Conservation (phyloP, 176 grass and related monocot genomes). For the Ensete glaucum region DNA sequence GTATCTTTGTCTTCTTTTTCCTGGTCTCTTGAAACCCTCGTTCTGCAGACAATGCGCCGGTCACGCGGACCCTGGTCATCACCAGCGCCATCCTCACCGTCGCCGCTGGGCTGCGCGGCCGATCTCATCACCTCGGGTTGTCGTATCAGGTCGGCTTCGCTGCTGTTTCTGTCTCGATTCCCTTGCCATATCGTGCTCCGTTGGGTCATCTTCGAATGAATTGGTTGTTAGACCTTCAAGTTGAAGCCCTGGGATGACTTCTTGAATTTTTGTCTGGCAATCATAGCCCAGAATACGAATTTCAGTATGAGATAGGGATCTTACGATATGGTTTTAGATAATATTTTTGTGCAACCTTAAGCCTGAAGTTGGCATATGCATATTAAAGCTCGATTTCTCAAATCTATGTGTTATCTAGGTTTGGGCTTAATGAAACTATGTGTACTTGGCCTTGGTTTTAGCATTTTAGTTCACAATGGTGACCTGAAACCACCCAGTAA, state of each 20-base stretch:
- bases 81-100: constrained; percentile 46
- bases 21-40: neutral
- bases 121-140: constrained; percentile 30
- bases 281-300: too few relatives aligned
- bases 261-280: neutral
- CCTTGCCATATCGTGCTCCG: neutral
- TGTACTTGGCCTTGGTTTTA: neutral
- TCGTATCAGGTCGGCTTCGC: constrained; percentile 45
- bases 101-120: constrained; percentile 39
- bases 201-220: neutral
- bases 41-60: constrained; percentile 61
- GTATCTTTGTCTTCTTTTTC: constrained; percentile 2
- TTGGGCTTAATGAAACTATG: neutral
- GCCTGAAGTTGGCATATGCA: neutral
- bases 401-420: neutral
- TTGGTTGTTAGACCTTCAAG: neutral
- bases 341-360: neutral
- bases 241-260: neutral
- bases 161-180: neutral
- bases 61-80: constrained; percentile 45
- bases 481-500: neutral
- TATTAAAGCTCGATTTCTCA: neutral
- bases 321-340: neutral
- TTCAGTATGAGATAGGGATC: neutral
- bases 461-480: neutral